A percentile compares a stretch with the other conserved stretches of the same genome.
phyloP scores from a whole-genome alignment of 352 stramenopile species.

The Globisporangium okanoganense region DNA sequence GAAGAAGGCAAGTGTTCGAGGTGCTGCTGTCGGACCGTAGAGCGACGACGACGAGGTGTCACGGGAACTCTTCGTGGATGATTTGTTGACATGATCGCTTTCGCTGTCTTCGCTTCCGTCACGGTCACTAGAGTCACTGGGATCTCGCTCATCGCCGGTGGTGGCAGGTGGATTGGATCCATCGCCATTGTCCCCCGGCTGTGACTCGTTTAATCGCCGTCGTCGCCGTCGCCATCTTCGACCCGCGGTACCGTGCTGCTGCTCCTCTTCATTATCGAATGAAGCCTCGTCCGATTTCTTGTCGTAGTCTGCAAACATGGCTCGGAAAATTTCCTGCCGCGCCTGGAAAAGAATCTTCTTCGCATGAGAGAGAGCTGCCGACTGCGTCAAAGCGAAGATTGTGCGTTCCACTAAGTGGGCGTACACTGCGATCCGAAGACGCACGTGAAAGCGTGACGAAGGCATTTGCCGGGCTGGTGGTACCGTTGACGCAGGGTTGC shows the following conservation, averaged over 20 bases:
- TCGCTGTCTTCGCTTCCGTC: background rate
- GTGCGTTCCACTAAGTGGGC: slow-evolving; percentile 40
- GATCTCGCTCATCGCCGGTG: background rate
- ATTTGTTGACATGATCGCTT: background rate
- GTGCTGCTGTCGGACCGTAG: slow-evolving; percentile 13
- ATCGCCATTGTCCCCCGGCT: background rate
- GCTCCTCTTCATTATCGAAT: slow-evolving; percentile 1
- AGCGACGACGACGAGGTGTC: background rate
- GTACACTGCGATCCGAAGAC: slow-evolving; percentile 41
- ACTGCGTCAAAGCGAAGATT: slow-evolving; percentile 31
- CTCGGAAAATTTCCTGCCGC: slow-evolving; percentile 37
- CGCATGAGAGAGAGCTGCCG: slow-evolving; percentile 22
- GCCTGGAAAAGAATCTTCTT: slow-evolving; percentile 27
- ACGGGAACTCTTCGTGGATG: background rate
- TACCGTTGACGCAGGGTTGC: background rate
- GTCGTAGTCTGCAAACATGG: slow-evolving; percentile 48
- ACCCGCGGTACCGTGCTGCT: background rate
- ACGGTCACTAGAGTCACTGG: background rate
- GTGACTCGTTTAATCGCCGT: slow-evolving; percentile 1
- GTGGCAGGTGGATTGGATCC: background rate
- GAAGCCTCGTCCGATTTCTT: background rate
- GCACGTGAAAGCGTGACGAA: slow-evolving; percentile 30
- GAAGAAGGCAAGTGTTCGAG: slow-evolving; percentile 43
- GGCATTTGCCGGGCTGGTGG: background rate
- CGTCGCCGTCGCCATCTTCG: slow-evolving; percentile 11